phyloP scores from a whole-genome alignment of 73 alveolate species.

The Paramecium primaurelia region DNA sequence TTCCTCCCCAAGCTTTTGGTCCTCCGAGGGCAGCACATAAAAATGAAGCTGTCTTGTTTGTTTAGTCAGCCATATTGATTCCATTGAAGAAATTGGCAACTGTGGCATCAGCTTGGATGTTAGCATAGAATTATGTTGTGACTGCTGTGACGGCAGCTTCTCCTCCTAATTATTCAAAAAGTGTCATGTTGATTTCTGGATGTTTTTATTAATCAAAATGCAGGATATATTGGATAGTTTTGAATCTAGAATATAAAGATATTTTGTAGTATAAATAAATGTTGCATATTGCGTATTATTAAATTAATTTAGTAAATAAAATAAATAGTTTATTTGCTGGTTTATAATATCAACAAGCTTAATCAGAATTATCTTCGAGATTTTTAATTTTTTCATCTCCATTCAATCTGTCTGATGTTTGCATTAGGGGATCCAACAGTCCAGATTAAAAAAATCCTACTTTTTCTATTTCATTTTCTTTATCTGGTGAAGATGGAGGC shows the following conservation, averaged over 20 bases:
- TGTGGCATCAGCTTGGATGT: slow-evolving; percentile 66
- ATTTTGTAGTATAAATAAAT: neutral
- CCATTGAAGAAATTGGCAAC: slow-evolving; percentile 69
- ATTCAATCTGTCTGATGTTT: neutral
- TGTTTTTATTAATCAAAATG: neutral
- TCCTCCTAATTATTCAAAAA: slow-evolving; percentile 68
- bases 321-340: neutral
- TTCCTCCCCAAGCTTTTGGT: slow-evolving; percentile 54
- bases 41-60: slow-evolving; percentile 55
- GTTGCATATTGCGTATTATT: neutral
- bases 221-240: neutral
- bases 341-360: neutral
- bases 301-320: neutral
- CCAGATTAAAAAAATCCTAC: neutral
- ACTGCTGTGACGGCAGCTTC: slow-evolving; percentile 64
- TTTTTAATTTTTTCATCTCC: neutral
- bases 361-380: neutral
- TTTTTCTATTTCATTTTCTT: neutral
- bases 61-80: slow-evolving; percentile 62
- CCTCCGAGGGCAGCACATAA: slow-evolving; percentile 71
- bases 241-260: neutral
- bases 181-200: neutral
- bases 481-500: neutral
- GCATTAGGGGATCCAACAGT: neutral
- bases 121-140: slow-evolving; percentile 62